Evolutionary conservation across 2,329 filamentous ascomycete species (phyloP).

Genomic region (Fusarium algeriense): DNA sequence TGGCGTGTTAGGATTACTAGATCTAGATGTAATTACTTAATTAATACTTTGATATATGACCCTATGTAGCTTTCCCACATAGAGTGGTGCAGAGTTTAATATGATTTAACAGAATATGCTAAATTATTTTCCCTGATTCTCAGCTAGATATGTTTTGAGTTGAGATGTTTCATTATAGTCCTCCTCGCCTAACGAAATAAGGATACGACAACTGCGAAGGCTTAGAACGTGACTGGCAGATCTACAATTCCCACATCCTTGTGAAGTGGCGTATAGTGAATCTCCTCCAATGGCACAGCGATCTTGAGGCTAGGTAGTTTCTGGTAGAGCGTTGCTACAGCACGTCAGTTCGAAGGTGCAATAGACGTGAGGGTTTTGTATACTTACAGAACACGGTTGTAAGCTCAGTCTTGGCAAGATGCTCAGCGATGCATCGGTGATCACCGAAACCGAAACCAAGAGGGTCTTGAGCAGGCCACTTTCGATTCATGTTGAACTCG

Average conservation of each 20-base stretch:
- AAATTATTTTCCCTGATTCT: neutral
- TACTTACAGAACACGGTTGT: slow-evolving; percentile 19
- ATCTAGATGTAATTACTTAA: neutral
- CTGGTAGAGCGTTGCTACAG: slow-evolving; percentile 13
- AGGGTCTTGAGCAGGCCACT: slow-evolving; percentile 48
- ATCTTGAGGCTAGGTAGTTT: slow-evolving; percentile 15
- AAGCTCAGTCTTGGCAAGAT: slow-evolving; percentile 50
- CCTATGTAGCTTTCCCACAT: no score
- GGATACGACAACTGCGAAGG: accelerated
- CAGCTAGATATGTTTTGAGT: neutral
- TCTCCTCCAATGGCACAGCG: slow-evolving; percentile 14
- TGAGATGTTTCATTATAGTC: neutral
- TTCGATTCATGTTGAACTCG: slow-evolving; percentile 58
- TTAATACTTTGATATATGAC: accelerated
- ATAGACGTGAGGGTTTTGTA: accelerated
- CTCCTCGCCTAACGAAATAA: neutral
- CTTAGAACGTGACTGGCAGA: slow-evolving; percentile 19
- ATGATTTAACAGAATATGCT: neutral
- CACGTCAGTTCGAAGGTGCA: accelerated
- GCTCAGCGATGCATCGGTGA: slow-evolving; percentile 62
- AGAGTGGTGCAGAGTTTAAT: neutral
- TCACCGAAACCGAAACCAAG: slow-evolving; percentile 61
- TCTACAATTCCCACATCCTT: slow-evolving; percentile 26
- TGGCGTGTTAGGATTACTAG: no score
- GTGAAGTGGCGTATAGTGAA: slow-evolving; percentile 27